Evolutionary conservation across 345 rosid species (phyloP).

Genomic region (Linum usitatissimum): DNA sequence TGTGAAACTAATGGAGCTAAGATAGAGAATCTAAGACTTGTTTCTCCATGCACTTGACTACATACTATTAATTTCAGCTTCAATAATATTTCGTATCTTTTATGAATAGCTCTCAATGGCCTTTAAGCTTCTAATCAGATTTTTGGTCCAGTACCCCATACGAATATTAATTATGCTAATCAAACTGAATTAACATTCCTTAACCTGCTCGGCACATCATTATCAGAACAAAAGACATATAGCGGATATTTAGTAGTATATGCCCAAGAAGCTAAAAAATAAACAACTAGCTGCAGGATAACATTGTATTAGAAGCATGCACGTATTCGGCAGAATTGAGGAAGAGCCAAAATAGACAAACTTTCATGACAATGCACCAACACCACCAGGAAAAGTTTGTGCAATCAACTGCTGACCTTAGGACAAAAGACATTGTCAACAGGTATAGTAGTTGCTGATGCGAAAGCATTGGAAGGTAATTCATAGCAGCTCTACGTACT

Average conservation of each 20-base stretch:
- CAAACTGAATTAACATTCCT: background rate
- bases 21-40: conserved; percentile 1
- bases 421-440: conserved; percentile 93
- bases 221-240: too few species aligned
- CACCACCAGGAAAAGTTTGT: conserved; percentile 7
- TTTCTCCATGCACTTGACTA: background rate
- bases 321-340: background rate
- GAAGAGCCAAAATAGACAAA: background rate
- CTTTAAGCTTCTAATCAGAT: background rate
- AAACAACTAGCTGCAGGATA: too few species aligned
- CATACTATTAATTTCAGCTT: background rate
- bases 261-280: conserved; percentile 3
- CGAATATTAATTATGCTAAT: background rate
- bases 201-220: background rate
- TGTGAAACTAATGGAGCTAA: too few species aligned
- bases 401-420: conserved; percentile 46
- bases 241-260: background rate
- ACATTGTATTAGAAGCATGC: too few species aligned
- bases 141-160: background rate
- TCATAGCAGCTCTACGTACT: conserved; percentile 98
- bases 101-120: background rate
- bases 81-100: background rate
- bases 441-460: conserved; percentile 95
- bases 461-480: conserved; percentile 98
- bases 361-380: conserved; percentile 4